Percentiles rank a stretch among this genome's conserved stretches.
These are phyloP conservation scores for Seiridium cupressi DNA, from an alignment of 2,329 filamentous ascomycete species.

Conservation along the genomic window DNA sequence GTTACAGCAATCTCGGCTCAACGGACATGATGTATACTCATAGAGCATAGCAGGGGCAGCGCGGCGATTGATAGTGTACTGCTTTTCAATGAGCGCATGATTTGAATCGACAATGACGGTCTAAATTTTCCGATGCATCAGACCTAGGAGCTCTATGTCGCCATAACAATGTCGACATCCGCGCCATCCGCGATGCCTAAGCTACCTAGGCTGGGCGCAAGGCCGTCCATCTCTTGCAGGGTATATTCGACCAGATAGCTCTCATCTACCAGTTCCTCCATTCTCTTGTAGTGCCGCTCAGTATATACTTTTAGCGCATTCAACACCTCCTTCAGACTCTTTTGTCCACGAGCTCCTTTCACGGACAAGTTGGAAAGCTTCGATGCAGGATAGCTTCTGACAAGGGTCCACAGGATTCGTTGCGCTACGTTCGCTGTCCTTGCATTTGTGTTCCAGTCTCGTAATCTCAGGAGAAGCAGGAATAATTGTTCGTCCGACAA, in stretches of 20 bases:
- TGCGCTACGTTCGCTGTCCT: conserved; percentile 83
- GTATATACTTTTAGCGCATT: conserved; percentile 89
- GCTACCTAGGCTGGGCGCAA: conserved; percentile 43
- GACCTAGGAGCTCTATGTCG: conserved; percentile 11
- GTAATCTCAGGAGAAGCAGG: conserved; percentile 72
- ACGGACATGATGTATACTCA: too few species aligned
- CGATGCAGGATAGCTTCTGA: conserved; percentile 77
- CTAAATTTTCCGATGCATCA: background rate
- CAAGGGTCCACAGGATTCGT: conserved; percentile 74
- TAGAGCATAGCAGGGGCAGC: too few species aligned
- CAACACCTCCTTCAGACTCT: conserved; percentile 77
- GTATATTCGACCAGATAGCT: conserved; percentile 95
- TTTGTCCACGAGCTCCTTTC: conserved; percentile 54
- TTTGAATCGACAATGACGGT: background rate
- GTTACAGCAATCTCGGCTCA: too few species aligned
- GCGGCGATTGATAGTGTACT: too few species aligned
- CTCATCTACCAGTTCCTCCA: conserved; percentile 90
- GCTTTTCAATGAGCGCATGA: background rate
- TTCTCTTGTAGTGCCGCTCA: conserved; percentile 84
- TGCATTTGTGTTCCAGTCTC: conserved; percentile 98
- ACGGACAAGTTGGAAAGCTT: conserved; percentile 71
- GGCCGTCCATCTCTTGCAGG: conserved; percentile 84
- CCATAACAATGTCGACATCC: conserved; percentile 41
- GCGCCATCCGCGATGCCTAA: conserved; percentile 36
- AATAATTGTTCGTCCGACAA: conserved; percentile 86